These are phyloP conservation scores for Aspergillus alliaceus DNA, from an alignment of 2,329 filamentous ascomycete species.

Conservation along the genomic window DNA sequence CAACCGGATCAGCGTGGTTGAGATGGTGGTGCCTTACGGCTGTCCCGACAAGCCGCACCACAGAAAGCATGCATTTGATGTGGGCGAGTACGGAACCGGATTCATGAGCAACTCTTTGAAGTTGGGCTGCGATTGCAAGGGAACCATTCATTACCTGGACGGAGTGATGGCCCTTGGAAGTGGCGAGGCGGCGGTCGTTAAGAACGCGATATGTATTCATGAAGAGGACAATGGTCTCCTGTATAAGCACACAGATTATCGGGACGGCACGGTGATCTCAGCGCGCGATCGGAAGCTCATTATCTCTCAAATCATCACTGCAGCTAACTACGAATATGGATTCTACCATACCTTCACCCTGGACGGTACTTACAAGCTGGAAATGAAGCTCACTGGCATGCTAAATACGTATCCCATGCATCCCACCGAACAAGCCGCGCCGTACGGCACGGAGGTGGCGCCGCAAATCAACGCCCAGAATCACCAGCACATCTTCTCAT, in stretches of 20 bases:
- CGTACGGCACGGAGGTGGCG: conserved; percentile 87
- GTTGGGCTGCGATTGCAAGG: conserved; percentile 45
- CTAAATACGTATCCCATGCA: conserved; percentile 80
- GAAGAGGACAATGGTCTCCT: conserved; percentile 5
- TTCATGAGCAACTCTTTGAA: conserved; percentile 50
- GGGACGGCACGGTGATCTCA: conserved; percentile 80
- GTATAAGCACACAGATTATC: conserved; percentile 83
- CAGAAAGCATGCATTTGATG: conserved; percentile 48
- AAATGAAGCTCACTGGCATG: conserved; percentile 87
- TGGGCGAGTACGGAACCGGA: conserved; percentile 49
- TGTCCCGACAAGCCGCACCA: conserved; percentile 51
- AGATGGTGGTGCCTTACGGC: conserved; percentile 37
- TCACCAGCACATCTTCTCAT: conserved; percentile 89
- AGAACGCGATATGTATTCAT: conserved; percentile 1
- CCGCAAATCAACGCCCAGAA: conserved; percentile 88
- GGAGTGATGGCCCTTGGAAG: conserved; percentile 23
- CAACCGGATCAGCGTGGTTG: conserved; percentile 30
- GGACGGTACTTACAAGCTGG: conserved; percentile 85
- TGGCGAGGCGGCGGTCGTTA: conserved; percentile 15
- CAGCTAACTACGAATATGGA: conserved; percentile 91
- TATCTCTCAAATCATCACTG: conserved; percentile 87
- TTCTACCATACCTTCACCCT: conserved; percentile 84
- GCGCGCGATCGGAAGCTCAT: conserved; percentile 82
- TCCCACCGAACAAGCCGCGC: conserved; percentile 72
- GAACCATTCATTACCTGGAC: conserved; percentile 26